Evolutionary conservation across 345 rosid species (phyloP), one percentile per base, ranked within the genome.

Genomic region (Eucalyptus sp.): DNA sequence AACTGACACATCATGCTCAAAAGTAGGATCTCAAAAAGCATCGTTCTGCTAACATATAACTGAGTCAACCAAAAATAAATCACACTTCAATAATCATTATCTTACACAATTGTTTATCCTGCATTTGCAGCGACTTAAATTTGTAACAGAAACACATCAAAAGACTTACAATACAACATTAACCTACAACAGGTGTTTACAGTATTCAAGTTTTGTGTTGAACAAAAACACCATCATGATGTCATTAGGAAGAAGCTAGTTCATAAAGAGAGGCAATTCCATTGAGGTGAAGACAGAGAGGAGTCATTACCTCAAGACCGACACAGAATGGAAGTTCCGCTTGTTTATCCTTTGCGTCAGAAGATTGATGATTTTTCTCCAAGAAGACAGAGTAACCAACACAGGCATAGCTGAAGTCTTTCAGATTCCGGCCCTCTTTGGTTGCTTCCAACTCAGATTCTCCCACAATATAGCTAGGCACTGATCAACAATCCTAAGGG

Each of bases 301-400:
- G 54, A 37, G 43, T 20, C 84, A 52, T 54, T 89, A 92, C 94
- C 95, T 93, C 95, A 31, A 93, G 92, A 60, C 95, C 94, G 51
- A 90, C 91, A 88, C 95, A 93, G 84, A 91, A 90, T 4, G 95
- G 94, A 66, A 92, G 66, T 80, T 91, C 93, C 44, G 89, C 88
- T 62, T 60, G 87, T 90, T 91, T 93, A 86, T 85, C 88, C 80
- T 52, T 86, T 25, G 71, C 87, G 22, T 88, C 88, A 68, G 92
- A 58, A 66, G 91, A 87, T 31, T 90, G 88, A 87, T 58, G 91
- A 87, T 88, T 89, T 50, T 89, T 89, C 68, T 91, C 92, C 87
- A 92, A 56, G 90, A 88, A 90, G 85, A 92, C 92, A 29, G 95
- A 92, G 89, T 92, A 92, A 86, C 95, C 95, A 88, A 91, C 89